Evolutionary conservation across 345 rosid genomes (phyloP).

Genomic region (Eucalyptus erythrocorys): DNA sequence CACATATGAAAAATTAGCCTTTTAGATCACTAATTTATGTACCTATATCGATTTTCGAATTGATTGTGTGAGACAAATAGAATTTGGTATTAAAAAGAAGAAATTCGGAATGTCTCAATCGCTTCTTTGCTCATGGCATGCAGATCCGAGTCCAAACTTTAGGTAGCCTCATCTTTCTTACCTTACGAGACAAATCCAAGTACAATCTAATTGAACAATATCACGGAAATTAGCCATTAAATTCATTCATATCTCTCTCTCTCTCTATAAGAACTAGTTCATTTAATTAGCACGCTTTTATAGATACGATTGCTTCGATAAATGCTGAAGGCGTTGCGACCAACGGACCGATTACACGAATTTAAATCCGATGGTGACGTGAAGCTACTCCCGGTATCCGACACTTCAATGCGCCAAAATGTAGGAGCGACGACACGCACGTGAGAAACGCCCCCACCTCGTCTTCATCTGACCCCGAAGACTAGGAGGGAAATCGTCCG

Average conservation of each 20-base stretch:
- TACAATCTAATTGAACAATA: not conserved
- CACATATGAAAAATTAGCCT: not conserved
- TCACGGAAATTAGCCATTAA: not conserved
- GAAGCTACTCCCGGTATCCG: not conserved
- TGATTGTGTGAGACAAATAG: accelerated
- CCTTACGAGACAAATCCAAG: not conserved
- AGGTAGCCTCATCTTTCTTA: not conserved
- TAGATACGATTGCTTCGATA: not conserved
- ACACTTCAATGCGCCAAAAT: not conserved
- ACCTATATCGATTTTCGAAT: not conserved
- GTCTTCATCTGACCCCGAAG: not conserved
- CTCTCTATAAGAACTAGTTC: not conserved
- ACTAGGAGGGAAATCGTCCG: not conserved
- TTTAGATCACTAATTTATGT: not conserved
- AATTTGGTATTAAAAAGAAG: not conserved
- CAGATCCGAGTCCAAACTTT: not conserved
- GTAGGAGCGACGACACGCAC: not conserved
- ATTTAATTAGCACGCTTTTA: not conserved
- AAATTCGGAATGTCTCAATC: not conserved
- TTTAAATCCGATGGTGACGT: not conserved
- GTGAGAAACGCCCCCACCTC: not conserved
- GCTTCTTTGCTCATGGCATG: not conserved
- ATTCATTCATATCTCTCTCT: not conserved
- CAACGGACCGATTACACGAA: not conserved
- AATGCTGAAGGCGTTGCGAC: not conserved